Evolutionary conservation across 2,329 filamentous ascomycete genomes (phyloP).

Genomic region (Neonectria faginata): DNA sequence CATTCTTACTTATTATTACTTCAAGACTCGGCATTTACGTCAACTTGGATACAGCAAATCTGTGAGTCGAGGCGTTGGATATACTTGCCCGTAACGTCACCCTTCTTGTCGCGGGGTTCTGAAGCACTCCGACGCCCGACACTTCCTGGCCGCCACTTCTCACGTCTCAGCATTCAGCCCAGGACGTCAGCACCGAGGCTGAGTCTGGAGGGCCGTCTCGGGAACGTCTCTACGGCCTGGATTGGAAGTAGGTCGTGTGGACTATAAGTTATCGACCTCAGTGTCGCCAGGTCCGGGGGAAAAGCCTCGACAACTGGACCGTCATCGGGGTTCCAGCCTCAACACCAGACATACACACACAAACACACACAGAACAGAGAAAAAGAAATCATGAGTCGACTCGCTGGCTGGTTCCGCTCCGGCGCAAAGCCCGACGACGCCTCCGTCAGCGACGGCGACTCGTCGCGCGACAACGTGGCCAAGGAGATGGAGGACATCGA

Average conservation of each 20-base stretch:
- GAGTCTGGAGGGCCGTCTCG: background rate
- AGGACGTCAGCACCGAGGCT: constrained; percentile 11
- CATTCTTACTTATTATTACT: background rate
- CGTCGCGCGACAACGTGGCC: constrained; percentile 46
- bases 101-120: constrained; percentile 1
- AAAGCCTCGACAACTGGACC: background rate
- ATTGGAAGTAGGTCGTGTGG: background rate
- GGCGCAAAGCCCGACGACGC: constrained; percentile 51
- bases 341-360: background rate
- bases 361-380: too few relatives aligned
- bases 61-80: background rate
- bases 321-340: background rate
- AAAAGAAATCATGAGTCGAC: constrained; percentile 55
- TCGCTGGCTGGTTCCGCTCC: constrained; percentile 65
- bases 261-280: background rate
- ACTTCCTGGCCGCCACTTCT: background rate
- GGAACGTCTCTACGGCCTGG: background rate
- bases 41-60: background rate
- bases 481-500: constrained; percentile 67
- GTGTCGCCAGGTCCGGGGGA: background rate
- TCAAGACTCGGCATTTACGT: background rate
- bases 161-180: background rate
- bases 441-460: constrained; percentile 48
- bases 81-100: background rate
- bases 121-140: constrained; percentile 3